phyloP scores from a whole-genome alignment of 345 rosid genomes.

The Psidium guajava region DNA sequence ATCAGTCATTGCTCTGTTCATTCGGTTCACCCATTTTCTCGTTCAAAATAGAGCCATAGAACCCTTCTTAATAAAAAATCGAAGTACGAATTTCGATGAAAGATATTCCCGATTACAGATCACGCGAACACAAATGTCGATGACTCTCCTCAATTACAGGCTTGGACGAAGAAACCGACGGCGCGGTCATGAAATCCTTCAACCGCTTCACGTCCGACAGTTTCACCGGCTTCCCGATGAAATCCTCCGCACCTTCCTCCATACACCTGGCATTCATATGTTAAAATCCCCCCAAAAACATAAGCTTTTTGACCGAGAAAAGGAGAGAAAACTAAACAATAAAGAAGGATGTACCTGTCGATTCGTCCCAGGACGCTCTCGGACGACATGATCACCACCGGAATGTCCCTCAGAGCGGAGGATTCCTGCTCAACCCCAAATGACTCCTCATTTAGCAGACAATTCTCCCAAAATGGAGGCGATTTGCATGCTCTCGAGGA shows the following conservation, averaged over 20 bases:
- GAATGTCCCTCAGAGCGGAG: conserved; percentile 55
- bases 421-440: conserved; percentile 51
- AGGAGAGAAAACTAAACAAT: too few relatives aligned
- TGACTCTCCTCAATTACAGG: not conserved
- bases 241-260: conserved; percentile 95
- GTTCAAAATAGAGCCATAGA: too few relatives aligned
- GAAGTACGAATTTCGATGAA: too few relatives aligned
- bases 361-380: conserved; percentile 79
- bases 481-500: not conserved
- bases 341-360: conserved; percentile 38
- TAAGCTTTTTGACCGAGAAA: not conserved
- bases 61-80: too few relatives aligned
- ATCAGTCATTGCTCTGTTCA: too few relatives aligned
- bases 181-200: conserved; percentile 35
- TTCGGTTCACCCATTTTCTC: too few relatives aligned
- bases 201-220: conserved; percentile 72
- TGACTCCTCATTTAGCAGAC: not conserved
- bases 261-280: conserved; percentile 43
- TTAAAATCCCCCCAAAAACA: not conserved
- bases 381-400: conserved; percentile 95
- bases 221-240: conserved; percentile 88
- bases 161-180: conserved; percentile 1
- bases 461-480: not conserved
- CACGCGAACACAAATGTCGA: too few relatives aligned
- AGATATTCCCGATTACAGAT: too few relatives aligned